Evolutionary conservation across 2,329 filamentous ascomycete genomes (phyloP).

Genomic region (Aspergillus ochraceus): DNA sequence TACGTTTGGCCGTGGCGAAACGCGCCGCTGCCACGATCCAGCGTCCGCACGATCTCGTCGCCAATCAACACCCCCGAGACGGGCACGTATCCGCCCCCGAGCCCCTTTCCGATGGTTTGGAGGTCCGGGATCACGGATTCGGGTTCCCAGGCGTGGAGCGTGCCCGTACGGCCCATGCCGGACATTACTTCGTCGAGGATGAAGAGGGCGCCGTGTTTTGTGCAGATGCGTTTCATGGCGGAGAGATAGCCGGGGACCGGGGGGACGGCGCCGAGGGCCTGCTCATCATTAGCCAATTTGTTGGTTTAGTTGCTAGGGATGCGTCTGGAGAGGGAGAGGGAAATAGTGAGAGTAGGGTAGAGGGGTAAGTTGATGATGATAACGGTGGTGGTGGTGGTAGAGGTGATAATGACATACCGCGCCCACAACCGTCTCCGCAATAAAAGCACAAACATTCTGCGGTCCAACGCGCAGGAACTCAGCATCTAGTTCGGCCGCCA

Average conservation of each 20-base stretch:
- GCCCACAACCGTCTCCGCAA: constrained; percentile 72
- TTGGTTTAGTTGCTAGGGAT: not conserved
- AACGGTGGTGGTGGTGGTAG: no score
- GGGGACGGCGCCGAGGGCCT: constrained; percentile 69
- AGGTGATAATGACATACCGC: constrained; percentile 61
- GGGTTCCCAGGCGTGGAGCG: constrained; percentile 60
- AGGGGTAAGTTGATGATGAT: no score
- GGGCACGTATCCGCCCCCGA: constrained; percentile 58
- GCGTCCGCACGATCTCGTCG: constrained; percentile 48
- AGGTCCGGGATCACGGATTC: constrained; percentile 61
- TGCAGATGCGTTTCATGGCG: constrained; percentile 67
- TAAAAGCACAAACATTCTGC: constrained; percentile 67
- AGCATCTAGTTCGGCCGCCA: constrained; percentile 65
- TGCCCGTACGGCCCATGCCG: constrained; percentile 60
- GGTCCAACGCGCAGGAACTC: constrained; percentile 66
- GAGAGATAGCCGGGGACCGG: constrained; percentile 67
- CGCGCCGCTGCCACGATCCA: constrained; percentile 49
- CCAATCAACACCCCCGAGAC: constrained; percentile 57
- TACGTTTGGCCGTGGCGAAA: constrained; percentile 62
- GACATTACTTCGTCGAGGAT: constrained; percentile 78
- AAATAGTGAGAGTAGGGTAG: no score
- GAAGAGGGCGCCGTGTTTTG: constrained; percentile 70
- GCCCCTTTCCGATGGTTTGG: constrained; percentile 59
- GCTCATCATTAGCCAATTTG: no score
- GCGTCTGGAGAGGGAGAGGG: not conserved